Base-by-base conservation (phyloP, 1,139 yeast genomes). In the Sugiyamaella neomexicana region DNA sequence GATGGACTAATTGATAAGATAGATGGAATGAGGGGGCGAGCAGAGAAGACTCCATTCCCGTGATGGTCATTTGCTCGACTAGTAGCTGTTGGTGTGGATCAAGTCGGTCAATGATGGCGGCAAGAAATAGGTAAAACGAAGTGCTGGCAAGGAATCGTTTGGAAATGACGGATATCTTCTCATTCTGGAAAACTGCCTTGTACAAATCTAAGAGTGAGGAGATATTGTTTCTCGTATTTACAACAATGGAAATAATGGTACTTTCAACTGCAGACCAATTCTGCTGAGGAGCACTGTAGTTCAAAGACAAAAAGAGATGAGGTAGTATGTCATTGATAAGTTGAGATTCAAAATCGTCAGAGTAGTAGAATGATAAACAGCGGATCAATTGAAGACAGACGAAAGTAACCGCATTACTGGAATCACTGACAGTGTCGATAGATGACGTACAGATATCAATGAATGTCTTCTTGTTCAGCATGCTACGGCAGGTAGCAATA, bases 1-100 rank as follows among this genome's bases (percentile, higher is more conserved):
- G 38, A 10, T 45, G 40, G 1, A 45, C 13, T 8, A 45, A 17
- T 20, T 36, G 49, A n/a, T 36, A 29, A 8, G 49, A 36, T 32
- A 45, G 49, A 17, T 45, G 49, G 23, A 45, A 45, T 2, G 49
- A 45, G n/a, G 49, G 23, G 12, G 49, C 23, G 6, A 45, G 42
- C 4, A 41, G 13, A n/a, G n/a, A 20, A 38, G 27, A 9, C 15
- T n/a, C 38, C 23, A n/a, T 45, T 9, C 41, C 40, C 4, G 20
- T 12, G 8, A n/a, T 27, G 20, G 37, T n/a, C 3, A 45, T 45
- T 10, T 45, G 40, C 32, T 17, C 8, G 8, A 31, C 42, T 13
- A 36, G 20, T 6, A 12, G 39, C 34, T 6, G 34, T 10, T 45
- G 49, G 13, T 45, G 42, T 2, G 23, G 13, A 12, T 8, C 17